These are phyloP conservation scores for Penicillium sp. DNA, from an alignment of 2,329 filamentous ascomycete genomes.

Conservation along the genomic window DNA sequence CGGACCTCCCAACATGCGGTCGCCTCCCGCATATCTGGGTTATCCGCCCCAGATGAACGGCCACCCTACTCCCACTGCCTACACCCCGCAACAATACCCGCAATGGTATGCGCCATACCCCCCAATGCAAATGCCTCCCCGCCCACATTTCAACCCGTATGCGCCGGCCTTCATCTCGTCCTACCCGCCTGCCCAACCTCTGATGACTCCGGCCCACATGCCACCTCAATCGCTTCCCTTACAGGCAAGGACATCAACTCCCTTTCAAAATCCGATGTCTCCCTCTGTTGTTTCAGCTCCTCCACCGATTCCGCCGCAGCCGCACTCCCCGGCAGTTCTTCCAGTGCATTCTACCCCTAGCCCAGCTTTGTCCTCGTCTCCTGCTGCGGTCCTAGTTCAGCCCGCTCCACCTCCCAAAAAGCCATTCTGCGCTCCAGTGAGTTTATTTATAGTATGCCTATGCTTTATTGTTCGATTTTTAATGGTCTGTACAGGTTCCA, in stretches of 20 bases:
- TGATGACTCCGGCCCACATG: slow-evolving; percentile 44
- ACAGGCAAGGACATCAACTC: slow-evolving; percentile 44
- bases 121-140: slow-evolving; percentile 47
- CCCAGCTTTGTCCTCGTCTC: slow-evolving; percentile 42
- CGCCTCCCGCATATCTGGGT: slow-evolving; percentile 64
- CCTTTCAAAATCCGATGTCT: slow-evolving; percentile 43
- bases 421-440: slow-evolving; percentile 57
- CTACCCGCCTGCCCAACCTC: slow-evolving; percentile 48
- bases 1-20: slow-evolving; percentile 57
- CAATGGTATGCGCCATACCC: slow-evolving; percentile 53
- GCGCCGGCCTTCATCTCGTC: slow-evolving; percentile 50
- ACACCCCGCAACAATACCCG: slow-evolving; percentile 50
- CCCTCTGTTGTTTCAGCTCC: slow-evolving; percentile 35
- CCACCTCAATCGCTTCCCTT: slow-evolving; percentile 41
- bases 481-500: slow-evolving; percentile 52
- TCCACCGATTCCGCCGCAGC: slow-evolving; percentile 36
- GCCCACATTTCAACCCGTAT: slow-evolving; percentile 47
- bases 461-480: neutral
- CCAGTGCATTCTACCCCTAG: slow-evolving; percentile 31
- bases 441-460: slow-evolving; percentile 20
- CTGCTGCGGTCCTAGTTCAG: slow-evolving; percentile 32
- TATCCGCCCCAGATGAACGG: slow-evolving; percentile 63
- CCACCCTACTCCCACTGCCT: slow-evolving; percentile 50
- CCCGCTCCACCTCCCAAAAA: slow-evolving; percentile 35
- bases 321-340: slow-evolving; percentile 30